Conservation (phyloP, 768 basidiomycete species). For the Phanerochaete carnosa region DNA sequence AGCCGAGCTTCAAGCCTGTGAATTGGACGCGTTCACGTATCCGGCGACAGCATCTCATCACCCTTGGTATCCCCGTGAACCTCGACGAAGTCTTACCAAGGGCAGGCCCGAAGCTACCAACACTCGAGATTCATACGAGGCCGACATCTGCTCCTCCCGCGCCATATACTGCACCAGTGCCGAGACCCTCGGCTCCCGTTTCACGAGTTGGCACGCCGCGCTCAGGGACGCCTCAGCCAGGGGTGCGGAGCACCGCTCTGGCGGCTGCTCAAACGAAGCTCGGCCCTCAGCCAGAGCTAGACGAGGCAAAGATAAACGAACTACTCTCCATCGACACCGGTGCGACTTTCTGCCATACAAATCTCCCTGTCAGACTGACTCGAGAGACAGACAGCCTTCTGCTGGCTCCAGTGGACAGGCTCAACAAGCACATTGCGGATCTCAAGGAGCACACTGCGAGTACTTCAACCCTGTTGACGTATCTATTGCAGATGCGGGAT, state of each 20-base stretch:
- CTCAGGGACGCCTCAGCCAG: constrained; percentile 42
- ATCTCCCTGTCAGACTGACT: background rate
- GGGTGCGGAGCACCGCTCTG: constrained; percentile 28
- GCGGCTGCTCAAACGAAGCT: constrained; percentile 45
- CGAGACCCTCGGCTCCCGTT: constrained; percentile 33
- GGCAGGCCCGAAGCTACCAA: constrained; percentile 65
- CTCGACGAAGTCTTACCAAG: constrained; percentile 86
- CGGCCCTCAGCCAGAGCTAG: constrained; percentile 75
- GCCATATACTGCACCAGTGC: constrained; percentile 38
- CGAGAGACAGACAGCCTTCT: constrained; percentile 58
- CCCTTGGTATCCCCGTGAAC: constrained; percentile 92
- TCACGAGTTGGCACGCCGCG: constrained; percentile 53
- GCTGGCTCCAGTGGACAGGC: constrained; percentile 61
- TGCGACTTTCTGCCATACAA: constrained; percentile 30
- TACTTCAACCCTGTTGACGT: constrained; percentile 72
- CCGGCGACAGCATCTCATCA: constrained; percentile 84
- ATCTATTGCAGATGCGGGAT: constrained; percentile 79
- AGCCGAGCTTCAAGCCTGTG: constrained; percentile 77
- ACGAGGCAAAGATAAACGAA: constrained; percentile 59
- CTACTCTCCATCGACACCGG: constrained; percentile 68
- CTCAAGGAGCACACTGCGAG: constrained; percentile 70
- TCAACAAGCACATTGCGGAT: constrained; percentile 67
- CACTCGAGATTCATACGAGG: constrained; percentile 78
- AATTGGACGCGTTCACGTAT: constrained; percentile 94
- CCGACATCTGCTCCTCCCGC: constrained; percentile 80